These are phyloP conservation scores for Fraxinus angustifolia DNA, from an alignment of 305 asterid species.

Conservation along the genomic window DNA sequence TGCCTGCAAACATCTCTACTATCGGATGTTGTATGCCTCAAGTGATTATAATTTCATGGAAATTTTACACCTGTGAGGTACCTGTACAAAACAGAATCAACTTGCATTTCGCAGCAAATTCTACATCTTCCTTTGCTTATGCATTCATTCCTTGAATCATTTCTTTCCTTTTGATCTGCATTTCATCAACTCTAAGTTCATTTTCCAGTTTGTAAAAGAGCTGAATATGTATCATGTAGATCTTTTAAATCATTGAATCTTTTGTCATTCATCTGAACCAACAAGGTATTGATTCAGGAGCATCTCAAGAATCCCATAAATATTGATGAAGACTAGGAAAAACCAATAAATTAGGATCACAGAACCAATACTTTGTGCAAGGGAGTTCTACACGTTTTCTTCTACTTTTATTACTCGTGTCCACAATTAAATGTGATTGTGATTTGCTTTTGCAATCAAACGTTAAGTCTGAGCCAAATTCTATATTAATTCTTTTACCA, in stretches of 20 bases:
- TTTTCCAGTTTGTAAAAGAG: not conserved
- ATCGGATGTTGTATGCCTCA: not conserved
- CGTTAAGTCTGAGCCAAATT: not conserved
- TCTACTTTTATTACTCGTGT: not conserved
- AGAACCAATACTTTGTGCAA: not conserved
- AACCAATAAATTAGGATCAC: not conserved
- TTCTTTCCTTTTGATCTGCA: conserved; percentile 46
- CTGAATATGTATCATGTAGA: not conserved
- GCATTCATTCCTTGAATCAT: conserved; percentile 25
- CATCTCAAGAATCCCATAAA: not conserved
- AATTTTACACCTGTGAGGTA: conserved; percentile 15
- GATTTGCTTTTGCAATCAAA: not conserved
- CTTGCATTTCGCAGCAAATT: conserved; percentile 56
- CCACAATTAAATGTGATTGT: not conserved
- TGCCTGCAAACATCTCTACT: not conserved
- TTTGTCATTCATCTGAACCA: not conserved
- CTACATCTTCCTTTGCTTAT: conserved; percentile 50
- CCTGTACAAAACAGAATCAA: conserved; percentile 80
- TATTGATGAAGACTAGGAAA: not conserved
- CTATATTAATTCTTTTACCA: not conserved
- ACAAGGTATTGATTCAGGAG: not conserved
- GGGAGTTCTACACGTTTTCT: not conserved
- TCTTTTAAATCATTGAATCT: not conserved
- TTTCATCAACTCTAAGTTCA: not conserved
- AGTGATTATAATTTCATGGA: not conserved